Evolutionary conservation across 495 filamentous ascomycete genomes (phyloP), one percentile per base, ranked within the genome.

Genomic region (Glutinoglossum americanum): DNA sequence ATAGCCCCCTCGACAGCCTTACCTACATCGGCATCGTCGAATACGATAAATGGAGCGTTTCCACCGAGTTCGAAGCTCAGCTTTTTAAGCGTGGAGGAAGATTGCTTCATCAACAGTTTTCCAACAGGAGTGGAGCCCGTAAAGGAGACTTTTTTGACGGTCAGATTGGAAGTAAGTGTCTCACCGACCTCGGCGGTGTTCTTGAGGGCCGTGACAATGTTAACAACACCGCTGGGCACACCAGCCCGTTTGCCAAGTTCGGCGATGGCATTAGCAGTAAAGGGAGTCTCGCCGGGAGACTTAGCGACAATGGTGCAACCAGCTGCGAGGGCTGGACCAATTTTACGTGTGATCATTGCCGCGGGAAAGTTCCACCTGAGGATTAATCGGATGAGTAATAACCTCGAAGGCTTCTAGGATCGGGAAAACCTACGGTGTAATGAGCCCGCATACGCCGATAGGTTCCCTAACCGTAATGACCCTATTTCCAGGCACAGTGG

Each of bases 11-110:
- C 72, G 6, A 94, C 83, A 5, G 88, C 88, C 0, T 71, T 69
- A 58, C 87, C 84, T 39, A 94, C 68, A 64, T 94, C 84, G 33
- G 88, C 85, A 63, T 94, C 88, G 57, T 93, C 84, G 62, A 94
- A 95, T 19, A 94, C 86, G 56, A 95, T 93, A 71, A 95, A 93
- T 1, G 89, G 88, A 0, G 87, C 84, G 66, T 95, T 95, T 23
- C 89, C 89, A 51, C 89, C 89, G 0, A 95, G 77, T 65, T 94
- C 89, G 64, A 94, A 81, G 4, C 80, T 85, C 21, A 92, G 73
- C 65, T 92, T 87, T 74, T 95, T 95, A 57, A 95, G 71, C 0
- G 86, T 93, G 8, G 75, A 74, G 0, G 86, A 75, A 23, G 80
- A 79, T 71, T 93, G 89, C 68, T 83, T 80, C 83, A 89, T 89